Base-by-base conservation (phyloP, 2,329 filamentous ascomycete species). In the Pseudogymnoascus sp. region DNA sequence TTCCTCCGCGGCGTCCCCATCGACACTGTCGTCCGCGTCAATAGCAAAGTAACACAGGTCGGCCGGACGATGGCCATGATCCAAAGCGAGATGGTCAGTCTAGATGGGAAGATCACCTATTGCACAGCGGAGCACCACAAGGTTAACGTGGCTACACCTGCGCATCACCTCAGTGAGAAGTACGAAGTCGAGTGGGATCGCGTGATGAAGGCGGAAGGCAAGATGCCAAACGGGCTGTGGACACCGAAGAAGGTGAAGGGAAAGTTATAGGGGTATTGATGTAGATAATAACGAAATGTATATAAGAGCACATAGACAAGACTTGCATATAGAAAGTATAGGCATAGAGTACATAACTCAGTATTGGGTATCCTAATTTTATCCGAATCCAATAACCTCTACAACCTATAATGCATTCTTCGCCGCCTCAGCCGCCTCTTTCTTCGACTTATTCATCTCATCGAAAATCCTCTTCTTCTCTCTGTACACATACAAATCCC, bases 111-210 rank as follows among this genome's bases (percentile, higher is more conserved):
- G 66, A 75, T 70, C 0, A 73, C 77, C 5, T 82, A 79, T 66
- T 79, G 77, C 61, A 80, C 79, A 0, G 79, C 74, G 37, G 80
- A 82, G 68, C 79, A 82, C 65, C 80, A 82, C 69, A 82, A 82
- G 65, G 79, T 82, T 10, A 75, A 76, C 60, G 70, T 77, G 4
- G 75, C 78, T 10, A 76, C 77, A 23, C 69, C 68, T 47, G 65
- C 72, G 18, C 73, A 77, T 53, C 77, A 80, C 67, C 63, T 75
- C 8, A 60, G 38, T 16, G 35, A 60, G 62, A 66, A 68, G n/a
- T 71, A 72, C 14, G 73, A 69, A 60, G 68, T 79, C 16, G 69
- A 72, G 5, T 80, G 78, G 77, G 79, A 81, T 67, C 76, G 77
- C 11, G 69, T 77, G 59, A 77, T 76, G 67, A 75, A 75, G 12